phyloP scores from a whole-genome alignment of 768 basidiomycete genomes.

The Russula sp. region DNA sequence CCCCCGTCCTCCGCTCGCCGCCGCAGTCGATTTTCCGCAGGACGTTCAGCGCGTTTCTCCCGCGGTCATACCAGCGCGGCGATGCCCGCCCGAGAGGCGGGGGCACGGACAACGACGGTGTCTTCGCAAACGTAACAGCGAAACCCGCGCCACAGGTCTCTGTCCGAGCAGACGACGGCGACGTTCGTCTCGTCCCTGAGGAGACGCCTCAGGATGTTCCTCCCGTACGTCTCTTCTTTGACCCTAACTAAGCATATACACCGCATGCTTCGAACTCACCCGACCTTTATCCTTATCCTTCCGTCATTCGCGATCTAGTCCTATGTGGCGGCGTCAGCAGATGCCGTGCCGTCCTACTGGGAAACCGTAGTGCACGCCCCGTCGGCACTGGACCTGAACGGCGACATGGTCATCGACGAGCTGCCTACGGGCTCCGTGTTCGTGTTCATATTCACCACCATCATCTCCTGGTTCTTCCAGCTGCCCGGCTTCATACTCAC shows the following conservation, averaged over 20 bases:
- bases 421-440: slow-evolving; percentile 75
- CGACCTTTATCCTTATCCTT: not conserved
- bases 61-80: slow-evolving; percentile 55
- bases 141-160: slow-evolving; percentile 55
- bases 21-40: slow-evolving; percentile 50
- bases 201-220: slow-evolving; percentile 75
- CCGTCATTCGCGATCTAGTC: slow-evolving; percentile 41
- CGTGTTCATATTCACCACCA: slow-evolving; percentile 68
- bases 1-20: slow-evolving; percentile 33
- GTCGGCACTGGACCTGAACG: slow-evolving; percentile 37
- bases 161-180: slow-evolving; percentile 46
- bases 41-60: slow-evolving; percentile 53
- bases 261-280: not conserved
- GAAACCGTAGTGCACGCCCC: slow-evolving; percentile 92
- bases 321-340: slow-evolving; percentile 80
- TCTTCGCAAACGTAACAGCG: slow-evolving; percentile 90
- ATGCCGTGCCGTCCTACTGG: slow-evolving; percentile 93
- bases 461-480: slow-evolving; percentile 95
- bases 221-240: slow-evolving; percentile 59
- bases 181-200: slow-evolving; percentile 64
- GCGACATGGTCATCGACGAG: slow-evolving; percentile 84
- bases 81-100: slow-evolving; percentile 43
- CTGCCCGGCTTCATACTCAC: slow-evolving; percentile 91
- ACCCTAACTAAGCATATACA: not conserved
- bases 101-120: slow-evolving; percentile 82